Evolutionary conservation across 1,284 basidiomycete genomes (phyloP), one percentile per base, ranked within the genome.

Genomic region (Malassezia dermatis): DNA sequence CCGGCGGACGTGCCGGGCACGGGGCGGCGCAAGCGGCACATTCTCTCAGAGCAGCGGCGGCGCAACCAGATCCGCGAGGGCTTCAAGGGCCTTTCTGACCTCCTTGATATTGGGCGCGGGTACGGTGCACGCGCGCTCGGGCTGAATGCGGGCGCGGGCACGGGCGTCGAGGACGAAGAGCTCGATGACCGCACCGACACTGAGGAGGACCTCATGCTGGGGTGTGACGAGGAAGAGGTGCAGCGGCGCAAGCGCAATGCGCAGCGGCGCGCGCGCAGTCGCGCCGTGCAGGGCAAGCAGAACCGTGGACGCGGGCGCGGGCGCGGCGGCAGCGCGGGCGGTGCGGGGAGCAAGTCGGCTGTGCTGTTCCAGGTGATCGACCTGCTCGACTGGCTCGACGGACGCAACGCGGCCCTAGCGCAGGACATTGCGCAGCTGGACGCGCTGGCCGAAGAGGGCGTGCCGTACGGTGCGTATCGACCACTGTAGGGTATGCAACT

Each of bases 311-410:
- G 41, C 47, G 71, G 70, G 4, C 50, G 69, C 19, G 69, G 69
- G 5, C 60, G 70, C 7, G 70, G 70, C 12, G 70, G 70, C 7
- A 65, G 63, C 41, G 71, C 71, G 8, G 71, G 70, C 23, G 67
- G 67, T 8, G 69, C 67, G 5, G 71, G 71, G 0, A 63, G 60
- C 39, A 73, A 73, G 55, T 66, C 64, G 34, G 71, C 71, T 0
- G 71, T 72, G 12, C 60, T 73, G 10, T 73, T 73, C 56, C 69
- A 73, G 48, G 67, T 70, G 13, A 67, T 74, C 10, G 71, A 74
- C 47, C 53, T 74, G 40, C 62, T 74, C 32, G 52, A 61, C 26
- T 74, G 71, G 71, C 53, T 74, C 10, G 61, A 72, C 5, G 65
- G 56, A 6, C 66, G 63, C 41, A 71, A 69, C 48, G 56, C 54